Percentiles rank a stretch among this genome's conserved stretches.
Conservation (phyloP, 2,329 filamentous ascomycete species). For the Exutisphaerella laricina region DNA sequence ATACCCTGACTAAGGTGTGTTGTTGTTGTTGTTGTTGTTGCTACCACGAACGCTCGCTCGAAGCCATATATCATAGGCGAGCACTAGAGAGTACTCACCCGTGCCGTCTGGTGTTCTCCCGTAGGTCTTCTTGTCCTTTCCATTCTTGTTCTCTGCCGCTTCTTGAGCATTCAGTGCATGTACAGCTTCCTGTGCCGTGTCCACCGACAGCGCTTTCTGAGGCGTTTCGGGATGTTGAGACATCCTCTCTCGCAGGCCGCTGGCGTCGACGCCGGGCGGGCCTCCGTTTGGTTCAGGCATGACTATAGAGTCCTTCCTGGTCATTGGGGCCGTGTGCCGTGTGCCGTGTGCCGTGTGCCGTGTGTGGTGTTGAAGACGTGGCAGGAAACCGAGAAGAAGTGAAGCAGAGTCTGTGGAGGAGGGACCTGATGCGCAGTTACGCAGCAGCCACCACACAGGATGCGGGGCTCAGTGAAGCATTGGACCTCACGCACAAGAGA, state of each 20-base stretch:
- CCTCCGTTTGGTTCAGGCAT: conserved; percentile 21
- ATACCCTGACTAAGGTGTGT: conserved; percentile 12
- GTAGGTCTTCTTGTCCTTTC: conserved; percentile 69
- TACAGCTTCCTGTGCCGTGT: conserved; percentile 44
- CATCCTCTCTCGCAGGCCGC: conserved; percentile 45
- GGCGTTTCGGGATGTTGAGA: conserved; percentile 32
- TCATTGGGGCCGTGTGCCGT: conserved; percentile 1
- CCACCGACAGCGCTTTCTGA: conserved; percentile 28
- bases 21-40: too few species aligned
- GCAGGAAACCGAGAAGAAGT: neutral
- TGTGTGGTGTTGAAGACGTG: conserved; percentile 14
- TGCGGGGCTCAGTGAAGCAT: too few species aligned
- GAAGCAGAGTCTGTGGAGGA: neutral
- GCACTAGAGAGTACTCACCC: conserved; percentile 54
- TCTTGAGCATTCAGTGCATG: conserved; percentile 47
- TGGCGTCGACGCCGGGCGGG: conserved; percentile 21
- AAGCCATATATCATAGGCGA: conserved; percentile 3
- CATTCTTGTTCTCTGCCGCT: conserved; percentile 42
- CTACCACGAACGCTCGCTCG: conserved; percentile 9
- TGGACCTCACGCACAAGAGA: too few species aligned
- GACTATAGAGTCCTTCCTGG: conserved; percentile 6
- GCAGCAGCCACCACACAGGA: too few species aligned
- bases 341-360: too few species aligned
- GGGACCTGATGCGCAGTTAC: too few species aligned
- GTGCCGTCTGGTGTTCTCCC: conserved; percentile 86